Evolutionary conservation across 495 filamentous ascomycete species (phyloP), one percentile per base, ranked within the genome.

Genomic region (Neurospora sublineolata): DNA sequence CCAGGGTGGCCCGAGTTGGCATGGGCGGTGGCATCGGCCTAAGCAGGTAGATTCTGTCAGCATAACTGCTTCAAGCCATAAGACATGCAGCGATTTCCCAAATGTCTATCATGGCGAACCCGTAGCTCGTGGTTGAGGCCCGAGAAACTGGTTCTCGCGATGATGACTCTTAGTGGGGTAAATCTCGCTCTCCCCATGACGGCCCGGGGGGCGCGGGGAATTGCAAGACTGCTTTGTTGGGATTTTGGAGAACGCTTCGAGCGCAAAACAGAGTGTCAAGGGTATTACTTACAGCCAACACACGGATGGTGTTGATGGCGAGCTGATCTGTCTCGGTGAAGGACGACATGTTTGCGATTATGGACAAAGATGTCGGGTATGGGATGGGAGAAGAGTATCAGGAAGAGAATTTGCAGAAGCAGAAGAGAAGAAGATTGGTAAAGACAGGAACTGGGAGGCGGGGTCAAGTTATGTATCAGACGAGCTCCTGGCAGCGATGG

Each of bases 1-100:
- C 95, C 95, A 80, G 95, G 95, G 86, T 99, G 95, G 79, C 95
- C 95, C 75, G 94, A 97, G 87, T 98, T 98, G 78, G 94, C 92
- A 80, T 91, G 89, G 82, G 90, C 89, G 81, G 94, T 97, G 80
- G 94, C 96, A 97, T 99, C 95, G 86, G 93, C 91, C 95, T 99
- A 78, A 71, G 76, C 68, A 64, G 44, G 72, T 68, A 70, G 44
- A 20, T 10, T 68, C 58, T 52, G 75, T 84, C 67, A 83, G 80
- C 73, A 75, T 77, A 0, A 14, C 1, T 20, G 46, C 1, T 27
- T 58, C 46, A 11, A 27, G 3, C 27, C 23, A 11, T 52, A 58
- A 58, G 20, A 6, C 4, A 52, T 27, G 11, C 20, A 5, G 44
- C 27, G 6, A 58, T 7, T 4, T 76, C 69, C 69, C 79, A 27